phyloP scores from a whole-genome alignment of 495 filamentous ascomycete genomes.

The Pyronema domesticum region DNA sequence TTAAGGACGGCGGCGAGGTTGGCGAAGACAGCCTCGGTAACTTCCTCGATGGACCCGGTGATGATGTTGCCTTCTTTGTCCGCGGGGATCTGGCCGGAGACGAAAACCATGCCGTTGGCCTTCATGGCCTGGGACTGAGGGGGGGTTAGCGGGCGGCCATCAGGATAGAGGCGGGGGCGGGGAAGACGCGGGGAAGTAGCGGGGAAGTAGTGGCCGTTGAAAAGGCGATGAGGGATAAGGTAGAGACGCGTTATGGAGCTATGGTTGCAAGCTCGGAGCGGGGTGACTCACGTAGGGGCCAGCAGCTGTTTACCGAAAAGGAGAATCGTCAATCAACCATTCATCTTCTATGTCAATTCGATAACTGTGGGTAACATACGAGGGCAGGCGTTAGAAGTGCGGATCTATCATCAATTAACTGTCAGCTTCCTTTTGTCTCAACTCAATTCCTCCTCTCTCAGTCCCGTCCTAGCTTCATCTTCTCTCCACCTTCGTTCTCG shows the following conservation, averaged over 20 bases:
- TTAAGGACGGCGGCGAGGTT: constrained; percentile 50
- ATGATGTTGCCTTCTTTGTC: constrained; percentile 57
- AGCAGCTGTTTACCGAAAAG: constrained; percentile 12
- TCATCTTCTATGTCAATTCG: neutral
- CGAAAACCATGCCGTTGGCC: constrained; percentile 66
- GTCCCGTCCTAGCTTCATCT: no score
- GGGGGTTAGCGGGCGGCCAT: neutral
- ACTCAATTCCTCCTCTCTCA: neutral
- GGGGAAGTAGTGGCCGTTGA: no score
- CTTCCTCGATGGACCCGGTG: constrained; percentile 51
- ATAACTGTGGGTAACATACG: constrained; percentile 9
- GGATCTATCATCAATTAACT: constrained; percentile 11
- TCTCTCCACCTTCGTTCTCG: no score
- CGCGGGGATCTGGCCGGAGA: constrained; percentile 84
- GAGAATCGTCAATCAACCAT: neutral
- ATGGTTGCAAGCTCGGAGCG: no score
- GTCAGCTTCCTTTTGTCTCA: neutral
- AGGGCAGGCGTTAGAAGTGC: constrained; percentile 18
- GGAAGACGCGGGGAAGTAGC: neutral
- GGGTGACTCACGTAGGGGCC: constrained; percentile 19
- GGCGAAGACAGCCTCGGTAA: constrained; percentile 29
- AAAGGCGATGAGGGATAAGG: no score
- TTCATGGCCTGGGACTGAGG: constrained; percentile 72
- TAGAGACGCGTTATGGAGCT: no score
- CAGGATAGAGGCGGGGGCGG: neutral